Evolutionary conservation across 108 stramenopile genomes (phyloP), one percentile per base, ranked within the genome.

Genomic region (Stephanodiscus minutulus): DNA sequence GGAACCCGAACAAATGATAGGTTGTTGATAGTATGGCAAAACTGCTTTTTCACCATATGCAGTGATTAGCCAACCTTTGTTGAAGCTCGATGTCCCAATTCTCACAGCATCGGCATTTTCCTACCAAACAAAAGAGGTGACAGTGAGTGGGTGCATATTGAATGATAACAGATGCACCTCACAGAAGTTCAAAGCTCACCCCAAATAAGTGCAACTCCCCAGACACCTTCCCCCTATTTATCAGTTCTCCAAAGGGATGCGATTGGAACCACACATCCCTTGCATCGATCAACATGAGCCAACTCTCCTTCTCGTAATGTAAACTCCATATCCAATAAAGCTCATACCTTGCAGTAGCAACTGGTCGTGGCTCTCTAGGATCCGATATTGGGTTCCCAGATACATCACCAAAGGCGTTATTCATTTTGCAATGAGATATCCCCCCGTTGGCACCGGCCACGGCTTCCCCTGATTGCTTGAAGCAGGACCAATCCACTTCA

Each of bases 251-350:
- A 61, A 92, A 91, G 9, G 91, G 91, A 73, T 88, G 76, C 44
- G 62, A 60, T 67, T 94, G 93, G 73, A 94, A 94, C 64, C 77
- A 92, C 29, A 83, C 66, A 82, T 94, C 93, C 39, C 93, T 74
- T 21, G 88, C 88, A 76, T 94, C 93, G 15, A 94, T 64, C 9
- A 94, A 49, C 87, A 94, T 85, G 29, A 94, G 77, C 91, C 91
- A 90, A 35, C 79, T 75, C 50, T 85, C 54, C n/a, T 79, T 64
- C 31, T 82, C 61, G 60, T 94, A 94, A 24, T 85, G 80, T 44
- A 79, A 74, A 25, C 85, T 64, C 91, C 91, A 94, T 47, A 90
- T 90, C 93, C 93, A 94, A 70, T 94, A 94, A 83, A 86, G 85
- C 78, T 94, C 93, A 64, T 91, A 94, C 54, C 93, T 76, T 4